Evolutionary conservation across 2,329 filamentous ascomycete genomes (phyloP), one percentile per base, ranked within the genome.

Genomic region (Cercospora nicotianae): DNA sequence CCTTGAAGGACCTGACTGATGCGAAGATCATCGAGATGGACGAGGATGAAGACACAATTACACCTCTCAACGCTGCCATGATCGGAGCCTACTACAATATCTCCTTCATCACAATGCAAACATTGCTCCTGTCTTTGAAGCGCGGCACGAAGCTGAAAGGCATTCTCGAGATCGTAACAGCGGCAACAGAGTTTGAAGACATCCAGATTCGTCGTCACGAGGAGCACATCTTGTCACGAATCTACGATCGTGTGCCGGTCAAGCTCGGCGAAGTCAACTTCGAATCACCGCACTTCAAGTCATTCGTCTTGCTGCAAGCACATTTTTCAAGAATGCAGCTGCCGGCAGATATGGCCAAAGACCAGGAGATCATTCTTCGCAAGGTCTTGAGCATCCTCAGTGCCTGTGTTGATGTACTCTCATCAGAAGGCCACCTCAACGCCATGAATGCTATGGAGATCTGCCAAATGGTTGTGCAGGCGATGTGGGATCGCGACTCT

Each of bases 41-140:
- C 72, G 93, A 96, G 60, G 94, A 84, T 3, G 83, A 98, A 77
- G 94, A 96, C 75, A 90, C 89, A 0, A 90, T 98, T 55, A 87
- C 91, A 18, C 94, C 95, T 13, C 87, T 97, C 75, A 98, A 99
- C 79, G 91, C 94, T 2, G 95, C 95, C 73, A 97, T 97, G 92
- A 98, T 99, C 77, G 93, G 92, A 9, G 93, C 95, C 1, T 98
- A 99, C 85, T 99, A 99, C 86, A 98, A 97, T 81, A 97, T 99
- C 77, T 97, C 94, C 5, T 98, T 97, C 82, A 92, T 97, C 79
- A 99, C 95, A 2, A 99, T 99, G 94, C 94, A 99, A 82, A 99
- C 95, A 0, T 94, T 99, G 85, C 84, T 99, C 62, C 85, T 99
- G 65, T 99, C 95, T 13, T 86, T 99, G 58, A 94, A 89, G 65